Percentiles rank a stretch among this genome's conserved stretches.
phyloP scores from a whole-genome alignment of 306 rosid genomes.

The Delonix regia region DNA sequence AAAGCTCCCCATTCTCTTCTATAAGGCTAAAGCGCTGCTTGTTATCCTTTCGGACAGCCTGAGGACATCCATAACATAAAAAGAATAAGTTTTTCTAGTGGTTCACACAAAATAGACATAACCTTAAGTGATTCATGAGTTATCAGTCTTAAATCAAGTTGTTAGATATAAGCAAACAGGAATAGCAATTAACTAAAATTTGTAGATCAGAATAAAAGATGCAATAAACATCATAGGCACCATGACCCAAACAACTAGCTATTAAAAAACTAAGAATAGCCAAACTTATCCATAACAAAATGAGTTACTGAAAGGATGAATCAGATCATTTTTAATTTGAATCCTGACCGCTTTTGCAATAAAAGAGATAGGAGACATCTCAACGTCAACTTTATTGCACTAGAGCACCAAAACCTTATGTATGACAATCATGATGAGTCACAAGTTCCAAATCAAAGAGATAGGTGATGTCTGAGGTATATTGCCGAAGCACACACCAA shows the following conservation, averaged over 20 bases:
- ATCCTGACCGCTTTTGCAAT: neutral
- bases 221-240: slow-evolving; percentile 20
- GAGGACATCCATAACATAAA: slow-evolving; percentile 32
- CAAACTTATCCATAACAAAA: neutral
- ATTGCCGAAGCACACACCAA: neutral
- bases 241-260: neutral
- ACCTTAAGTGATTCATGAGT: neutral
- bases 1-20: slow-evolving; percentile 81
- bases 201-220: neutral
- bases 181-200: neutral
- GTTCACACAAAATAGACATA: slow-evolving; percentile 14
- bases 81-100: slow-evolving; percentile 20
- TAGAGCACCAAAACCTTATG: neutral
- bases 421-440: neutral
- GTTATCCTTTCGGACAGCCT: slow-evolving; percentile 87
- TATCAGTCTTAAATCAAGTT: neutral
- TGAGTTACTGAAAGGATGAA: slow-evolving; percentile 17
- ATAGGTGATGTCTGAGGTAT: neutral
- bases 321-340: neutral
- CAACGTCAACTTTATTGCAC: neutral
- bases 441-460: neutral
- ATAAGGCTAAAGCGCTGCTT: slow-evolving; percentile 87
- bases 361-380: neutral
- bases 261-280: neutral
- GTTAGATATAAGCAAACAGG: slow-evolving; percentile 14